Base-by-base conservation (phyloP, 1,284 basidiomycete genomes). In the Papiliotrema fonsecae region DNA sequence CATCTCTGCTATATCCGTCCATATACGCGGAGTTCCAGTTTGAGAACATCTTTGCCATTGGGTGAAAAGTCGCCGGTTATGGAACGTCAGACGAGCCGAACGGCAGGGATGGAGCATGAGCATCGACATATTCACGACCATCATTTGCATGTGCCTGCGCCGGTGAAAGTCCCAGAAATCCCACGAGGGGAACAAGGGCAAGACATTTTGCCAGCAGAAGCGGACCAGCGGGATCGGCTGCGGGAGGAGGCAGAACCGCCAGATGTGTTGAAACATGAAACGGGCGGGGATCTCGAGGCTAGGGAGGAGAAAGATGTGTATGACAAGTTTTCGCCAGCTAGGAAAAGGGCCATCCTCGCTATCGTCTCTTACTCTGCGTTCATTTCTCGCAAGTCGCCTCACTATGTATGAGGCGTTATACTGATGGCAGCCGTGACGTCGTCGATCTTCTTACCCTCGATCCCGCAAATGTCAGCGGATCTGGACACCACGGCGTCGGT, bases 371-470 rank as follows among this genome's bases (percentile, higher is more conserved):
- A 73, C 56, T 75, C 76, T 26, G 81, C 78, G 2, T 60, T 82
- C 24, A 71, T 82, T 30, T 77, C 77, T 32, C 74, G 81, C 81
- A 58, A 51, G 77, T 73, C 2, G 3, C 21, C 14, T 22, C n/a
- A 27, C 19, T 31, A 16, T 31, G 28, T 26, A 18, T 21, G 26
- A 30, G 11, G 18, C 37, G 6, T 6, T 21, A 32, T 34, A 34
- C 28, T 26, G 24, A 24, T 31, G 5, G 5, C 58, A 87, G 84
- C 84, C 25, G 81, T 87, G 61, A 79, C 84, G 0, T 78, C 81
- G 2, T 81, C 82, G 4, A 79, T 81, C 2, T 86, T 87, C 67
- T 76, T 85, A 2, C 86, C 85, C 0, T 79, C 80, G 0, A 84
- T 87, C 41, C 82, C 83, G 0, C 76, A 82, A 49, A 81, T 87